Conservation (phyloP, 352 stramenopile genomes). For the Thalassiosira exigua region DNA sequence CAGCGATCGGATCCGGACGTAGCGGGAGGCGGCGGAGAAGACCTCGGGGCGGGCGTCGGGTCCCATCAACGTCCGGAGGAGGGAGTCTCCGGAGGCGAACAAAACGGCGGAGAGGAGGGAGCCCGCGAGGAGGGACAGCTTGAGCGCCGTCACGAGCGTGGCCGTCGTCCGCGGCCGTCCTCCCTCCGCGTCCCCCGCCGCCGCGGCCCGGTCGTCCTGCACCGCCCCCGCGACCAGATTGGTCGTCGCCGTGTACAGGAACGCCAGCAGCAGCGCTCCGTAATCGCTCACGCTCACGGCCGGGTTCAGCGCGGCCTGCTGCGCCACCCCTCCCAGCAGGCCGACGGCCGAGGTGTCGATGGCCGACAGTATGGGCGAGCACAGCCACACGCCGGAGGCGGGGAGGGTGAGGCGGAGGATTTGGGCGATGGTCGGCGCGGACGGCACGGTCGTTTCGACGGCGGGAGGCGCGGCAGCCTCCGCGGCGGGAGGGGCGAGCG, state of each 20-base stretch:
- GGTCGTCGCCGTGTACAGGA: constrained; percentile 82
- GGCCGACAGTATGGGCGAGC: constrained; percentile 72
- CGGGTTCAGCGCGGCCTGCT: constrained; percentile 80
- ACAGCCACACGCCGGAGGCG: constrained; percentile 81
- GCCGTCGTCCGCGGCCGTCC: too few species aligned
- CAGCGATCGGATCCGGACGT: constrained; percentile 80
- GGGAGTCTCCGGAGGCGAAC: constrained; percentile 26
- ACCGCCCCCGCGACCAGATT: constrained; percentile 73
- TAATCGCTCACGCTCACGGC: constrained; percentile 78
- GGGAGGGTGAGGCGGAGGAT: constrained; percentile 81
- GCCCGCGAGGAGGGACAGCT: constrained; percentile 68
- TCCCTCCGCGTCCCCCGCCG: constrained; percentile 33
- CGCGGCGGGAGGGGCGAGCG: too few species aligned
- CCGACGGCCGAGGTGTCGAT: constrained; percentile 80
- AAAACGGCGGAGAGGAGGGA: constrained; percentile 54
- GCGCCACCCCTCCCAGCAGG: constrained; percentile 68
- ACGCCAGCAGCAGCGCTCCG: constrained; percentile 65
- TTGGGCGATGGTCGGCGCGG: constrained; percentile 58
- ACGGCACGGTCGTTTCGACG: too few species aligned
- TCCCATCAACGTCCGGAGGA: constrained; percentile 72
- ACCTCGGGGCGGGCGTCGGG: constrained; percentile 66
- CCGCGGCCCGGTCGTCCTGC: constrained; percentile 46
- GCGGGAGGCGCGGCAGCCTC: too few species aligned
- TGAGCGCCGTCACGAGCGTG: constrained; percentile 65
- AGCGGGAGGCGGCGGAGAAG: constrained; percentile 67